Base-by-base conservation (phyloP, 495 filamentous ascomycete species). In the Recurvomyces mirabilis region DNA sequence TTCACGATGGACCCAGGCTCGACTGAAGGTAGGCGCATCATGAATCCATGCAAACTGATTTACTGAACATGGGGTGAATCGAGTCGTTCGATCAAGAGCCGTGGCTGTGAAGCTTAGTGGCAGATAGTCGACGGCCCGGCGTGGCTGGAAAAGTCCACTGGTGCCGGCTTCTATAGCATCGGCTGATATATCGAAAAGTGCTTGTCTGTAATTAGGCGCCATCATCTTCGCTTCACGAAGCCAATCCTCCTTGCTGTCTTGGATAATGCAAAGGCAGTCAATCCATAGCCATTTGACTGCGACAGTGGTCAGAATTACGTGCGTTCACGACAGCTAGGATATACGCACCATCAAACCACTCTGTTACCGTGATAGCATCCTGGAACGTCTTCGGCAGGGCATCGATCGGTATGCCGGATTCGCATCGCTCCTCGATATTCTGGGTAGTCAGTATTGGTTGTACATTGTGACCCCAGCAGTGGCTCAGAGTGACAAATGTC, bases 191-290 rank as follows among this genome's bases (percentile, higher is more conserved):
- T 5, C 18, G 15, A 28, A 31, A n/a, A 17, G 15, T 7, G 39
- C 19, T n/a, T 18, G 5, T 6, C 21, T 30, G 39, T 30, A 42
- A 5, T 17, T 30, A 5, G 19, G 11, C 12, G 7, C n/a, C 24
- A 42, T 42, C 24, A 12, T 30, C n/a, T 28, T 14, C 14, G 24
- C 20, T 30, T 42, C 21, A 4, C 14, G 5, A 25, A 30, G 21
- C 38, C 37, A 47, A 24, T 47, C 43, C 18, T 26, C 43, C 6
- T 26, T 20, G 6, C 4, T 13, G 22, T 15, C 34, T 24, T 47
- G 43, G 9, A 47, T 44, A 17, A 47, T 47, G 21, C 43, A 47
- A 11, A 47, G 24, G 12, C 38, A 14, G 36, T 47, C 43, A 20
- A 47, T 47, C 43, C 43, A 47, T 10, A 47, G 23, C 11, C 33